A percentile compares a stretch with the other conserved stretches of the same genome.
Evolutionary conservation across 2,329 filamentous ascomycete species (phyloP).

Genomic region (Ceratocystiopsis brevicomis): DNA sequence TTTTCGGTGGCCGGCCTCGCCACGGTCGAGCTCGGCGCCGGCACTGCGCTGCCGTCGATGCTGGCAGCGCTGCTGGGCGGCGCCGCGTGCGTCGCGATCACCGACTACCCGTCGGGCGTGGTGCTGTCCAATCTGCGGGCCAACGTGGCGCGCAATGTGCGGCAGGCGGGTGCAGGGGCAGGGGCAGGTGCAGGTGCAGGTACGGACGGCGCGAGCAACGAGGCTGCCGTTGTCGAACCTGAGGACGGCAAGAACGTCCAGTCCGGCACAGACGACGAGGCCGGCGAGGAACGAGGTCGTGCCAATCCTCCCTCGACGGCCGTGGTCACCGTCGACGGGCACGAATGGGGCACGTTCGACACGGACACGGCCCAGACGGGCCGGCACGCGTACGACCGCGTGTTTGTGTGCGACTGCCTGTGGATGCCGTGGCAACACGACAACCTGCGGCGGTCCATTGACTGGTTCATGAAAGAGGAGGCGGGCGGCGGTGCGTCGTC

Average conservation of each 20-base stretch:
- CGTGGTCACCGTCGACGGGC: slow-evolving; percentile 32
- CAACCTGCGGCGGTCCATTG: slow-evolving; percentile 43
- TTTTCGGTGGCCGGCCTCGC: slow-evolving; percentile 31
- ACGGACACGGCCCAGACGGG: slow-evolving; percentile 9
- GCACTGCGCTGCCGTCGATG: slow-evolving; percentile 35
- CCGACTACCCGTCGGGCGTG: slow-evolving; percentile 46
- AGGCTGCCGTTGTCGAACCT: too few species aligned
- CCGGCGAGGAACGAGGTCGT: background rate
- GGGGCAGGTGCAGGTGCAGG: too few species aligned
- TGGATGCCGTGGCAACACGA: slow-evolving; percentile 59
- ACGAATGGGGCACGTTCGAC: slow-evolving; percentile 41
- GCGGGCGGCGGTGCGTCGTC: background rate
- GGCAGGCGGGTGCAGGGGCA: background rate
- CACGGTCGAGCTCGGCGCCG: slow-evolving; percentile 49
- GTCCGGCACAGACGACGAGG: background rate
- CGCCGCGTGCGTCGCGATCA: slow-evolving; percentile 34
- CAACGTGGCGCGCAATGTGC: slow-evolving; percentile 38
- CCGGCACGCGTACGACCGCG: slow-evolving; percentile 32
- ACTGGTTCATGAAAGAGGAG: slow-evolving; percentile 34
- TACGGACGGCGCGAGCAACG: too few species aligned
- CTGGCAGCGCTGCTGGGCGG: slow-evolving; percentile 26
- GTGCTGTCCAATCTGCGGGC: slow-evolving; percentile 37
- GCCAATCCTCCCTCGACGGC: background rate
- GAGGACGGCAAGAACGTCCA: background rate
- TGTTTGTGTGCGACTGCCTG: slow-evolving; percentile 54